Conservation (phyloP, 768 basidiomycete genomes). For the Dentipellis sp. region DNA sequence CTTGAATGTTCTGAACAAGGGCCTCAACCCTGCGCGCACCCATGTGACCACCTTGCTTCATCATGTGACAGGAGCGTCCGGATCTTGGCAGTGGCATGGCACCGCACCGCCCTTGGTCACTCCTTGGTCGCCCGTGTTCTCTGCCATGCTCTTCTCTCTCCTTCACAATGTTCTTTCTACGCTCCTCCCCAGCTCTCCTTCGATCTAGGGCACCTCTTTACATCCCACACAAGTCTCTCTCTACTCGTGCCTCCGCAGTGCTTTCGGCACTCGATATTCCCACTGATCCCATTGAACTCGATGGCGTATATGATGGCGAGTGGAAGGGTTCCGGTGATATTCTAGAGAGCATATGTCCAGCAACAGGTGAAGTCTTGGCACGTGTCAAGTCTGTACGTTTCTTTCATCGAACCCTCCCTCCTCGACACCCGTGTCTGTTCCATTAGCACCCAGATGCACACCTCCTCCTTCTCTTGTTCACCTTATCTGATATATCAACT, state of each 20-base stretch:
- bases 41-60: neutral
- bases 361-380: constrained; percentile 81
- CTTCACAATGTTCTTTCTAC: neutral
- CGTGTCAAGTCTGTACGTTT: constrained; percentile 55
- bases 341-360: constrained; percentile 66
- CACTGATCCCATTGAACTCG: constrained; percentile 40
- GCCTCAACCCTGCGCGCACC: neutral
- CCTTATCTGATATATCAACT: neutral
- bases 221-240: constrained; percentile 27
- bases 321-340: constrained; percentile 75
- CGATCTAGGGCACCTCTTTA: too few species aligned
- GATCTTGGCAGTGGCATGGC: neutral
- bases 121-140: neutral
- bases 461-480: neutral
- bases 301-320: constrained; percentile 75
- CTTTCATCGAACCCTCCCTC: neutral
- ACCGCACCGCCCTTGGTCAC: neutral
- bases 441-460: too few species aligned
- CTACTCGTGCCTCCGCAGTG: constrained; percentile 60
- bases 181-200: neutral
- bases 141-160: neutral
- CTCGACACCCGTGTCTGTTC: too few species aligned
- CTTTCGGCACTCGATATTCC: constrained; percentile 57
- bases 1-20: too few species aligned
- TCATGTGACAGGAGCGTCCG: neutral